Evolutionary conservation across 768 basidiomycete genomes (phyloP), one percentile per base, ranked within the genome.

Genomic region (Boletellus emodensis): DNA sequence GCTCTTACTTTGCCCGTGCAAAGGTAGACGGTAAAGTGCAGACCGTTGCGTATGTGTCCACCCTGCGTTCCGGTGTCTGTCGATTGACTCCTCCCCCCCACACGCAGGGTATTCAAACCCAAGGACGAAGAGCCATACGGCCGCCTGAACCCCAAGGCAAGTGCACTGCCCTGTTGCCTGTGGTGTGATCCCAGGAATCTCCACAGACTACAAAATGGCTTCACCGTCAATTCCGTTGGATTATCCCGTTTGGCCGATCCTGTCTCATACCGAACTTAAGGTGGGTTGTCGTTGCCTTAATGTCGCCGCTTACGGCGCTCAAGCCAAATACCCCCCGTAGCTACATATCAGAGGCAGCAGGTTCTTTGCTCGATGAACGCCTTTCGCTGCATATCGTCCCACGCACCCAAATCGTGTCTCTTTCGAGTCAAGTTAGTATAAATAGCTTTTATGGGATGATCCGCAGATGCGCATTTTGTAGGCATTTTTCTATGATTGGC

Each of bases 401-500:
- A 42, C 81, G 81, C 15, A 95, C 93, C 0, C 83, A 90, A 56
- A 74, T 94, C 3, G 90, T 90, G 17, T 85, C 87, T 1, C 70
- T 95, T 37, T 87, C 90, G 11, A 90, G 87, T 62, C 83, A 83
- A 10, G 83, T 73, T 51, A 38, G 63, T 59, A 33, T 45, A 32
- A 17, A 53, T 15, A 6, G 40, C 33, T 38, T 43, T 26, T n/a
- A 17, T 20, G 15, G 26, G 22, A 38, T 24, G 40, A 44, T 36
- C 49, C 38, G 18, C 30, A 34, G 46, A 53, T 53, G 37, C 15
- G 49, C 30, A 30, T 39, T 32, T 12, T 13, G 13, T 18, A 91
- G 82, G 87, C 90, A 6, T 95, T 95, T 69, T 95, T 89, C 68
- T 95, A 94, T 58, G 89, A 92, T 61, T 94, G 90, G 90, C 71